Conservation (phyloP, 208 protist species). For the Leptomonas pyrrhocoris region DNA sequence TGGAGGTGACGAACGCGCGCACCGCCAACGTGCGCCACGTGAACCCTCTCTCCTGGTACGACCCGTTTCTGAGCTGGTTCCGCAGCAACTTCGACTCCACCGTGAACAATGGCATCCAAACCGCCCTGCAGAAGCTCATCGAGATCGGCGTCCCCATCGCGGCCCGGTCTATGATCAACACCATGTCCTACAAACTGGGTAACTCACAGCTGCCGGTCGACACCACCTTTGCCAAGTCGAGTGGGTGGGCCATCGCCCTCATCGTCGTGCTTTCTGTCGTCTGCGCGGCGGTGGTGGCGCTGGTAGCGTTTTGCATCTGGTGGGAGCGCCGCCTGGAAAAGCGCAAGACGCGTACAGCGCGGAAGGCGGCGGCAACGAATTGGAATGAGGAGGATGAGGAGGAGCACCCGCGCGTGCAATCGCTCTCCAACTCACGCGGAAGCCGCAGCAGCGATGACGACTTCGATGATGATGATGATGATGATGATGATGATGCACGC, state of each 20-base stretch:
- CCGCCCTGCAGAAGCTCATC: conserved; percentile 10
- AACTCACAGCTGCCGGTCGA: conserved; percentile 16
- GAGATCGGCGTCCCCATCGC: conserved; percentile 19
- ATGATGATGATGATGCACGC: too few species aligned
- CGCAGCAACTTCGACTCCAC: neutral
- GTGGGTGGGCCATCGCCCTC: conserved; percentile 29
- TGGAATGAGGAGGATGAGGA: neutral
- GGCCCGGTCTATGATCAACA: conserved; percentile 5
- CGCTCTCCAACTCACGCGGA: neutral
- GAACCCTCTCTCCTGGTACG: neutral
- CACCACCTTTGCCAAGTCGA: conserved; percentile 15
- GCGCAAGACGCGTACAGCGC: neutral
- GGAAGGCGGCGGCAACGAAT: neutral
- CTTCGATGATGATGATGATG: neutral
- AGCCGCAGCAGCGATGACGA: neutral
- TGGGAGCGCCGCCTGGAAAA: conserved; percentile 10
- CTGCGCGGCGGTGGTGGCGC: conserved; percentile 10
- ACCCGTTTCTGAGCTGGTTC: neutral
- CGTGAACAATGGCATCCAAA: neutral
- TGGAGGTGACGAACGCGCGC: neutral
- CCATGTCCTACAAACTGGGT: conserved; percentile 22
- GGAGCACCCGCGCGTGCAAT: neutral
- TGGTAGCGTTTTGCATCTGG: conserved; percentile 26
- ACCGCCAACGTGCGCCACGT: conserved; percentile 12
- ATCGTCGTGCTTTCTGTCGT: conserved; percentile 32